Conservation (phyloP, 306 rosid genomes). For the Begonia masoniana region DNA sequence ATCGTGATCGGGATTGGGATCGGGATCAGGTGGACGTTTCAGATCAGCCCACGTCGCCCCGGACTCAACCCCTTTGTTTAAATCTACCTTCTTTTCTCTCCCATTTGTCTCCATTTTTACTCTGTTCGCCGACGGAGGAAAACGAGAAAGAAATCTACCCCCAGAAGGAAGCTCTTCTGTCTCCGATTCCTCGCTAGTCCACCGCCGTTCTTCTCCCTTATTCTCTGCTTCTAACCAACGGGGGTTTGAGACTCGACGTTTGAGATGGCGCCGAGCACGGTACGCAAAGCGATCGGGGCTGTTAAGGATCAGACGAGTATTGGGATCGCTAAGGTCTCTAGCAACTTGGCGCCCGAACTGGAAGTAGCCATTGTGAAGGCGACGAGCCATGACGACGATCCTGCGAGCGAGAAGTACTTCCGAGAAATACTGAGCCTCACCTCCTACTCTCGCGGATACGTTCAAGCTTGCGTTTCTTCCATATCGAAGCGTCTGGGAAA, state of each 20-base stretch:
- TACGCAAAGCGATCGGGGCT: slow-evolving; percentile 95
- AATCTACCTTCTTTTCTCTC: neutral
- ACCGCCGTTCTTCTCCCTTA: too few relatives aligned
- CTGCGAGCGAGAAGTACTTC: slow-evolving; percentile 76
- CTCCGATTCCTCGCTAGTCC: too few relatives aligned
- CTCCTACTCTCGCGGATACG: slow-evolving; percentile 74
- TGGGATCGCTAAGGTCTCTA: slow-evolving; percentile 88
- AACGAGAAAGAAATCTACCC: too few relatives aligned
- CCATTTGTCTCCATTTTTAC: too few relatives aligned
- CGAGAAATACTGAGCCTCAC: slow-evolving; percentile 64
- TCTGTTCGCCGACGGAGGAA: too few relatives aligned
- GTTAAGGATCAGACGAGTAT: slow-evolving; percentile 98
- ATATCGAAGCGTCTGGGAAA: slow-evolving; percentile 79
- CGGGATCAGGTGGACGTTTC: slow-evolving; percentile 1
- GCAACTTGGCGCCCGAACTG: slow-evolving; percentile 89
- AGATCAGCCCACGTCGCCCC: slow-evolving; percentile 8
- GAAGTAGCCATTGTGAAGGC: slow-evolving; percentile 97
- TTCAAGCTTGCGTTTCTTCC: slow-evolving; percentile 57
- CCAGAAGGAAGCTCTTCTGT: too few relatives aligned
- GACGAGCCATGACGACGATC: slow-evolving; percentile 89
- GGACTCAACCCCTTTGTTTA: slow-evolving; percentile 5
- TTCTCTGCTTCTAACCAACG: too few relatives aligned
- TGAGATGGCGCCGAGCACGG: slow-evolving; percentile 81
- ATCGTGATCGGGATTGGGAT: too few relatives aligned
- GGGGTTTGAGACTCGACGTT: slow-evolving; percentile 1